These are phyloP conservation scores for Aureobasidium musti DNA, from an alignment of 2,329 filamentous ascomycete genomes.

Conservation along the genomic window DNA sequence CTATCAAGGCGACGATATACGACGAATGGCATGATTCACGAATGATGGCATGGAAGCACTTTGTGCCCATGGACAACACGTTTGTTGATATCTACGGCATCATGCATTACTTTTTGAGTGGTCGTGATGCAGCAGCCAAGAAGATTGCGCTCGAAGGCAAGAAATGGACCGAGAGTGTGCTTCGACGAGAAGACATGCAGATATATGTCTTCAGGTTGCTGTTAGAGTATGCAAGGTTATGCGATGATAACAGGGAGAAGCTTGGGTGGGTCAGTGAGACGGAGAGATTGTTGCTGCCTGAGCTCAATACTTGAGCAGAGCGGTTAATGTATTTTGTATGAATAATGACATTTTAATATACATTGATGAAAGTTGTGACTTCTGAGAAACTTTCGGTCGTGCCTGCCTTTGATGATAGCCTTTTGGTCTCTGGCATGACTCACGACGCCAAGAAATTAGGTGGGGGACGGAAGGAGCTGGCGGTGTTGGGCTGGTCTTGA, in stretches of 20 bases:
- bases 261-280: constrained; percentile 44
- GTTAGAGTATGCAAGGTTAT: constrained; percentile 49
- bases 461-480: constrained; percentile 13
- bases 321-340: neutral
- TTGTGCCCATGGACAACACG: constrained; percentile 75
- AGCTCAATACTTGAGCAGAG: neutral
- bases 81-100: constrained; percentile 72
- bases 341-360: neutral
- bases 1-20: constrained; percentile 77
- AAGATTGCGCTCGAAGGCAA: constrained; percentile 67
- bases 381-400: neutral
- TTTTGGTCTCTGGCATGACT: neutral
- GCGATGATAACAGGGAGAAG: constrained; percentile 46
- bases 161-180: constrained; percentile 67
- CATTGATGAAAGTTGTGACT: too few species aligned
- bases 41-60: constrained; percentile 76
- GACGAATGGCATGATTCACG: constrained; percentile 74
- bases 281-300: constrained; percentile 14
- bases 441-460: constrained; percentile 14
- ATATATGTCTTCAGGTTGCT: constrained; percentile 66
- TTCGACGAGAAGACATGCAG: constrained; percentile 72
- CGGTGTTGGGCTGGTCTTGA: neutral
- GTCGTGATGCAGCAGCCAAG: constrained; percentile 59
- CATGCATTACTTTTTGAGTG: constrained; percentile 71
- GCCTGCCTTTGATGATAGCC: neutral